These are phyloP conservation scores for Penicillium sp. DNA, from an alignment of 2,329 filamentous ascomycete genomes.

Conservation along the genomic window DNA sequence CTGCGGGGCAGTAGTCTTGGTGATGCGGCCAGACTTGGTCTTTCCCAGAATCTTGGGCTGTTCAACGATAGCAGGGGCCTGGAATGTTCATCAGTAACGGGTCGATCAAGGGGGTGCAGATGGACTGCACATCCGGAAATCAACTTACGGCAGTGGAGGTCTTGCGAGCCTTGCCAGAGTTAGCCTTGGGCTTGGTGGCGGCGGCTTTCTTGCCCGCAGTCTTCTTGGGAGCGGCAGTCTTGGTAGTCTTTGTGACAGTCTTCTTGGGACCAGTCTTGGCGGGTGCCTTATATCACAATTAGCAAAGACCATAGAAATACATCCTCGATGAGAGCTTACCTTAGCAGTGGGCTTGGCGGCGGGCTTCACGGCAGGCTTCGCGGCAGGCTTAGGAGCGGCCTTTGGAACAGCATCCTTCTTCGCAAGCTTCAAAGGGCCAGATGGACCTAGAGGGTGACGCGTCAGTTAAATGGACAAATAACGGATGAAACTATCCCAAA, in stretches of 20 bases:
- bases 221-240: slow-evolving; percentile 47
- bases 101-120: background rate
- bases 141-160: slow-evolving; percentile 43
- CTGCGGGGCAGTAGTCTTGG: slow-evolving; percentile 60
- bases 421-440: slow-evolving; percentile 86
- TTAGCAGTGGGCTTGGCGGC: slow-evolving; percentile 1
- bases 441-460: slow-evolving; percentile 59
- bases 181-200: slow-evolving; percentile 51
- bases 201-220: slow-evolving; percentile 48
- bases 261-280: slow-evolving; percentile 44
- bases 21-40: slow-evolving; percentile 83
- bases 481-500: background rate
- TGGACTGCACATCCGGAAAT: background rate
- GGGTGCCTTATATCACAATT: slow-evolving; percentile 29
- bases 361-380: slow-evolving; percentile 6
- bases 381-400: slow-evolving; percentile 20
- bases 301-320: slow-evolving; percentile 2
- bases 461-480: slow-evolving; percentile 26
- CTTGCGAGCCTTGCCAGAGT: slow-evolving; percentile 56
- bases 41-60: slow-evolving; percentile 69
- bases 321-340: slow-evolving; percentile 10
- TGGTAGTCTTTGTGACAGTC: slow-evolving; percentile 41
- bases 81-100: slow-evolving; percentile 21
- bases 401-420: slow-evolving; percentile 63
- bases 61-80: slow-evolving; percentile 67